Evolutionary conservation across 768 basidiomycete genomes (phyloP).

Genomic region (Pulveroboletus sp.): DNA sequence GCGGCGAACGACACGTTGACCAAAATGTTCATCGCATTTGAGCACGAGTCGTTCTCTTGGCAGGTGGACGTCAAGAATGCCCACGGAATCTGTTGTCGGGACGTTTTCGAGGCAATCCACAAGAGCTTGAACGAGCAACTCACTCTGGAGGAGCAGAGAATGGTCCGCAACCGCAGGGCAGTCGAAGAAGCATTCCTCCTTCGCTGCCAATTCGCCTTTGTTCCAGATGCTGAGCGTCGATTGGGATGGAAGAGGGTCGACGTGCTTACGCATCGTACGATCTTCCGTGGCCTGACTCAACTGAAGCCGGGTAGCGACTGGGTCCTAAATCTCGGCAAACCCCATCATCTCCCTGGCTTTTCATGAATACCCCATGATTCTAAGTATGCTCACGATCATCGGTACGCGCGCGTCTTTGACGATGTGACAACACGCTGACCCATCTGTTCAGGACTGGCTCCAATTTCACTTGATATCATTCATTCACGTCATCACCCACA

Average conservation of each 20-base stretch:
- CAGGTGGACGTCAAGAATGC: conserved; percentile 41
- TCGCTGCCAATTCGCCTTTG: conserved; percentile 42
- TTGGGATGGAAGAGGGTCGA: conserved; percentile 57
- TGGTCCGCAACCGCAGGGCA: conserved; percentile 23
- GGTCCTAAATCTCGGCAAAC: conserved; percentile 32
- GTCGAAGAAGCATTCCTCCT: conserved; percentile 44
- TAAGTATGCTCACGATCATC: conserved; percentile 11
- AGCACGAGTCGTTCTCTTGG: conserved; percentile 34
- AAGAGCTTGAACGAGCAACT: conserved; percentile 44
- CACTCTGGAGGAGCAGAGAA: conserved; percentile 42
- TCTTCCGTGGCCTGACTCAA: conserved; percentile 51
- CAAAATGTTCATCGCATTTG: conserved; percentile 49
- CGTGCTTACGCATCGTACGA: conserved; percentile 45
- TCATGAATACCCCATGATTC: conserved; percentile 8
- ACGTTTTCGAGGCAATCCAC: conserved; percentile 58
- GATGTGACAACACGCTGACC: background rate
- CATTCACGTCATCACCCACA: conserved; percentile 14
- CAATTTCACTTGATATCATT: conserved; percentile 16
- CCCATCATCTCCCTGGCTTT: conserved; percentile 3
- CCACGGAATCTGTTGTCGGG: conserved; percentile 48
- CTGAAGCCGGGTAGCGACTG: conserved; percentile 34
- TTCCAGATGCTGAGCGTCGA: conserved; percentile 39
- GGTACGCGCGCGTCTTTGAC: conserved; percentile 13
- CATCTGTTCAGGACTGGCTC: conserved; percentile 20
- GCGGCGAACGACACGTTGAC: conserved; percentile 42